Conservation (phyloP, 352 stramenopile species). For the Thalassiosira livingstoniorum region DNA sequence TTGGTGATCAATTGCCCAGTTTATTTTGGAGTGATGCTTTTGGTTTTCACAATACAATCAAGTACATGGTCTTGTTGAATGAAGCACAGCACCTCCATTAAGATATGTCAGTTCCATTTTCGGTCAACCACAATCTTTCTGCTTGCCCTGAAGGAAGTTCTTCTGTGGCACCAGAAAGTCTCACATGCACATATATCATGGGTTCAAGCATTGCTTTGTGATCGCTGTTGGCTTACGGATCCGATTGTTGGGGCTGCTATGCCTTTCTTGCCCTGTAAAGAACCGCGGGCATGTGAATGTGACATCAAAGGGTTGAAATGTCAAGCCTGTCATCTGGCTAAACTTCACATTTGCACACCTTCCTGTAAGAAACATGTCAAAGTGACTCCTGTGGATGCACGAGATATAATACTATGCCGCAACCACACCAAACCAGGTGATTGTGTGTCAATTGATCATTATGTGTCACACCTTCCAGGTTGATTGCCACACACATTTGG, state of each 20-base stretch:
- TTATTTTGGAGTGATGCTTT: background rate
- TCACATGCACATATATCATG: constrained; percentile 8
- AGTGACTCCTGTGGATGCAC: too few species aligned
- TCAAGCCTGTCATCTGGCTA: background rate
- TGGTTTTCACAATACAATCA: background rate
- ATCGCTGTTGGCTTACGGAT: background rate
- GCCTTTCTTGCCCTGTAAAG: background rate
- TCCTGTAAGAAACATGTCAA: too few species aligned
- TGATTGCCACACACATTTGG: too few species aligned
- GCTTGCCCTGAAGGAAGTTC: constrained; percentile 15
- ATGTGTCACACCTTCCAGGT: background rate
- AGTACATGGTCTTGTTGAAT: background rate
- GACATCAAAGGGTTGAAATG: background rate
- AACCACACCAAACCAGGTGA: too few species aligned
- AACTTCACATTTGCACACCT: too few species aligned
- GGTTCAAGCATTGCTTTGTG: background rate
- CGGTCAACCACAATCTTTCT: constrained; percentile 5
- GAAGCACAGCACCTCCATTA: too few species aligned
- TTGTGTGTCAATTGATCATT: too few species aligned
- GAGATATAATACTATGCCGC: too few species aligned
- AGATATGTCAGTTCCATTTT: too few species aligned
- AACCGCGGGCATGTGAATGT: background rate
- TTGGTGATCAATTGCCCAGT: background rate
- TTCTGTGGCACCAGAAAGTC: constrained; percentile 10
- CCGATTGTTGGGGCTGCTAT: background rate